Conservation (phyloP, 176 grass and related monocot species). For the Phyllostachys edulis region DNA sequence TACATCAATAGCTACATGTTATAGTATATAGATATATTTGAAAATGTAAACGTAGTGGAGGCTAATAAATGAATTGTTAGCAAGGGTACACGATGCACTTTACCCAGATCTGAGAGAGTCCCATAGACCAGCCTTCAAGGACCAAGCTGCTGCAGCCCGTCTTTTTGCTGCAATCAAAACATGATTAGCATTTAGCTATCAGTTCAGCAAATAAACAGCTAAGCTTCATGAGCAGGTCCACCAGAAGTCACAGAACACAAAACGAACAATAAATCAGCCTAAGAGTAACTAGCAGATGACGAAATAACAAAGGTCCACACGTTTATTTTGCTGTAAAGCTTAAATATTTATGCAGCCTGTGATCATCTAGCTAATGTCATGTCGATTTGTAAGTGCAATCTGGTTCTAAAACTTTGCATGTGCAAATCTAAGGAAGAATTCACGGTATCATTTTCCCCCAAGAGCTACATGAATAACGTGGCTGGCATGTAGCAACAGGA, state of each 20-base stretch:
- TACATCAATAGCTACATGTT: neutral
- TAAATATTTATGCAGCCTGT: neutral
- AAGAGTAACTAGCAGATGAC: neutral
- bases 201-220: neutral
- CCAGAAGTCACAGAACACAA: neutral
- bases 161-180: conserved; percentile 31
- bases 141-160: conserved; percentile 28
- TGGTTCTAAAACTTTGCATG: neutral
- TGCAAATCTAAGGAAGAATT: neutral
- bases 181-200: neutral
- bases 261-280: neutral
- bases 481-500: neutral
- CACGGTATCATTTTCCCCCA: neutral
- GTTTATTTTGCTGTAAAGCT: neutral
- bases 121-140: conserved; percentile 90
- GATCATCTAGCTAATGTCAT: neutral
- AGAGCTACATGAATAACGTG: neutral
- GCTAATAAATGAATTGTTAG: neutral
- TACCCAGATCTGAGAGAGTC: conserved; percentile 92
- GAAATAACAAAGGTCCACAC: neutral
- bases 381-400: neutral
- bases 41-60: neutral
- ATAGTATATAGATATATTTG: neutral
- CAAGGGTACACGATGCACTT: conserved; percentile 13
- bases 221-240: neutral